phyloP scores from a whole-genome alignment of 2,329 filamentous ascomycete species.

The Clonostachys sp. region DNA sequence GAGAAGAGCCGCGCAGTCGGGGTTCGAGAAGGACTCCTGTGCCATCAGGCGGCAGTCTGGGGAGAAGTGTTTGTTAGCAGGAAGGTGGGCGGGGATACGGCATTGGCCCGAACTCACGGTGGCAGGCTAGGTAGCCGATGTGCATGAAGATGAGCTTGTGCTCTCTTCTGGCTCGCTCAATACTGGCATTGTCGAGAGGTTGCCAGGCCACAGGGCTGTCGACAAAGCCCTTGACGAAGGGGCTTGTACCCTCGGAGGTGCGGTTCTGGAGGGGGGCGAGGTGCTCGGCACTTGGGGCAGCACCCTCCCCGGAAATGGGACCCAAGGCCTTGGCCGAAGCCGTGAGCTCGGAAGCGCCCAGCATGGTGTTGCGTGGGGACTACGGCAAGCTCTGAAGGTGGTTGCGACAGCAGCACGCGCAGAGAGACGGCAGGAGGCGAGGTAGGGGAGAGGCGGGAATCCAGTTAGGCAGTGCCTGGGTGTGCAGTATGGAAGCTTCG shows the following conservation, averaged over 20 bases:
- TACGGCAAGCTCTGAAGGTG: too few species aligned
- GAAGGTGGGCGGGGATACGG: not conserved
- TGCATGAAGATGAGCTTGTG: slow-evolving; percentile 91
- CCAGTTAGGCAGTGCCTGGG: too few species aligned
- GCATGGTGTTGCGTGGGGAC: slow-evolving; percentile 6
- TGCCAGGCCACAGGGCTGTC: slow-evolving; percentile 90
- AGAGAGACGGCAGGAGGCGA: too few species aligned
- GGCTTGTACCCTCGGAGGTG: slow-evolving; percentile 34
- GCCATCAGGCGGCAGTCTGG: slow-evolving; percentile 86
- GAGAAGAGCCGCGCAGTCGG: slow-evolving; percentile 73
- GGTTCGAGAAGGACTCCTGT: slow-evolving; percentile 83
- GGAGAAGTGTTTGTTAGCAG: slow-evolving; percentile 8
- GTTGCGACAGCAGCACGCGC: too few species aligned
- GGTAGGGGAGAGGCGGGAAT: too few species aligned
- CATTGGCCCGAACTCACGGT: slow-evolving; percentile 59
- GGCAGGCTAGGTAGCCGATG: slow-evolving; percentile 92
- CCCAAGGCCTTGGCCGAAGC: slow-evolving; percentile 25
- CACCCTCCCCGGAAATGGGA: slow-evolving; percentile 12
- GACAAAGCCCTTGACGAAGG: slow-evolving; percentile 66
- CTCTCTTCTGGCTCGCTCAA: slow-evolving; percentile 71
- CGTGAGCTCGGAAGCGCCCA: slow-evolving; percentile 31
- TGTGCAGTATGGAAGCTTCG: too few species aligned
- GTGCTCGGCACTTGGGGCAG: not conserved
- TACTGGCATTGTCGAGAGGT: slow-evolving; percentile 72
- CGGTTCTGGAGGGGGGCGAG: slow-evolving; percentile 24